Conservation (phyloP, 495 filamentous ascomycete species). For the Aspergillus nanangensis region DNA sequence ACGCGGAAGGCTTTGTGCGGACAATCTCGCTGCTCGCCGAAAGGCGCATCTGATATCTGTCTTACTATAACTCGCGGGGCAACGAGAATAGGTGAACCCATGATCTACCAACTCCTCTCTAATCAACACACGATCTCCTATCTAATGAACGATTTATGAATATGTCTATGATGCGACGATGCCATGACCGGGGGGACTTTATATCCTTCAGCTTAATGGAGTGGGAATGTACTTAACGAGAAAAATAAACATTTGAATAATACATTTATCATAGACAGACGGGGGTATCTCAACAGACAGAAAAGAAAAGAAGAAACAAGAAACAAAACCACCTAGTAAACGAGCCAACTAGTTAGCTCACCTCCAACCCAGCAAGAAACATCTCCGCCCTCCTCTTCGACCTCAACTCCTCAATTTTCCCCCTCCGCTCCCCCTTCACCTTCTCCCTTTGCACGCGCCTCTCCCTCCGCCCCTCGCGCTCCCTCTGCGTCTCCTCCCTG, state of each 20-base stretch:
- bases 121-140: too few relatives aligned
- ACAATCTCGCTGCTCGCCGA: slow-evolving; percentile 9
- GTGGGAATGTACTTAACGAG: too few relatives aligned
- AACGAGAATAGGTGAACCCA: too few relatives aligned
- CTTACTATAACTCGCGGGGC: neutral
- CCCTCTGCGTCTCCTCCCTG: slow-evolving; percentile 62
- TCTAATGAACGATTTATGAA: too few relatives aligned
- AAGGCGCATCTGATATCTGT: neutral
- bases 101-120: too few relatives aligned
- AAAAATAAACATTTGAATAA: too few relatives aligned
- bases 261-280: too few relatives aligned
- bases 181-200: too few relatives aligned
- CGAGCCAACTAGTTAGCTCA: slow-evolving; percentile 8
- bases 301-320: slow-evolving; percentile 1
- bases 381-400: slow-evolving; percentile 59
- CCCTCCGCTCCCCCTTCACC: slow-evolving; percentile 51
- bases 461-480: slow-evolving; percentile 48
- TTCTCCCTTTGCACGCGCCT: slow-evolving; percentile 42
- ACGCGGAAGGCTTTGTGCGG: slow-evolving; percentile 29
- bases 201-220: too few relatives aligned
- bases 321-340: too few relatives aligned
- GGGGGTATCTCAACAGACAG: neutral
- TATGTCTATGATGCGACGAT: too few relatives aligned
- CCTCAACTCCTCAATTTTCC: slow-evolving; percentile 55
- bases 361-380: slow-evolving; percentile 55